Evolutionary conservation across 805 yeast species (phyloP).

Genomic region (Hagleromyces aurorensis): DNA sequence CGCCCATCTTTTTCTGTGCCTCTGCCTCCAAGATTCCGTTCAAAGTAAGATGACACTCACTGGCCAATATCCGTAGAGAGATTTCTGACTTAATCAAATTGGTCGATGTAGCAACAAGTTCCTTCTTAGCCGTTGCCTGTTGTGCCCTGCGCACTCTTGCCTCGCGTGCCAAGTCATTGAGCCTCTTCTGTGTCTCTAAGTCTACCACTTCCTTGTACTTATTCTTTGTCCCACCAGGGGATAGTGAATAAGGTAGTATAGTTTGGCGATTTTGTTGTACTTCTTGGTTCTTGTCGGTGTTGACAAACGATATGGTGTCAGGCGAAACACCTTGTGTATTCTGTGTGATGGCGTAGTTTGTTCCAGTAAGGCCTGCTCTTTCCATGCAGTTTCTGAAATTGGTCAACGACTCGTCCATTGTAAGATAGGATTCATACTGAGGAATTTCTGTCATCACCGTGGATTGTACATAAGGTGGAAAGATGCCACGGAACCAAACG

Average conservation of each 20-base stretch:
- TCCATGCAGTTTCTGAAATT: constrained; percentile 63
- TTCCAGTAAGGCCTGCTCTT: constrained; percentile 47
- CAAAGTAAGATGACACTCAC: constrained; percentile 39
- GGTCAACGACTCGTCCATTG: constrained; percentile 52
- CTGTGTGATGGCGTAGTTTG: too few relatives aligned
- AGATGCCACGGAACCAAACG: constrained; percentile 80
- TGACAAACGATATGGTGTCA: constrained; percentile 11
- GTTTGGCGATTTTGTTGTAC: constrained; percentile 31
- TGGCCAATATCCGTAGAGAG: constrained; percentile 33
- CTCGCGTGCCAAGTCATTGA: constrained; percentile 30
- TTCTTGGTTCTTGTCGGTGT: constrained; percentile 28
- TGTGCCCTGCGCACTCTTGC: constrained; percentile 31
- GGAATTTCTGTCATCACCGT: constrained; percentile 41
- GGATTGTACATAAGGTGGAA: constrained; percentile 64
- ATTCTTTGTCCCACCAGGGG: constrained; percentile 85
- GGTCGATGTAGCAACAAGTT: constrained; percentile 30
- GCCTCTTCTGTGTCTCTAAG: constrained; percentile 28
- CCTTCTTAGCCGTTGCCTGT: constrained; percentile 26
- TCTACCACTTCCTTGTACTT: constrained; percentile 72
- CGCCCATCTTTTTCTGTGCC: constrained; percentile 38
- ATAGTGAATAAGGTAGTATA: constrained; percentile 78
- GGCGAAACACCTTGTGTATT: constrained; percentile 1
- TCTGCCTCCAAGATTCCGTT: constrained; percentile 40
- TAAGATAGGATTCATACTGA: constrained; percentile 51
- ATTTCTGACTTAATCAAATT: constrained; percentile 32